phyloP scores from a whole-genome alignment of 108 stramenopile genomes.

The Thalassiosira profunda region DNA sequence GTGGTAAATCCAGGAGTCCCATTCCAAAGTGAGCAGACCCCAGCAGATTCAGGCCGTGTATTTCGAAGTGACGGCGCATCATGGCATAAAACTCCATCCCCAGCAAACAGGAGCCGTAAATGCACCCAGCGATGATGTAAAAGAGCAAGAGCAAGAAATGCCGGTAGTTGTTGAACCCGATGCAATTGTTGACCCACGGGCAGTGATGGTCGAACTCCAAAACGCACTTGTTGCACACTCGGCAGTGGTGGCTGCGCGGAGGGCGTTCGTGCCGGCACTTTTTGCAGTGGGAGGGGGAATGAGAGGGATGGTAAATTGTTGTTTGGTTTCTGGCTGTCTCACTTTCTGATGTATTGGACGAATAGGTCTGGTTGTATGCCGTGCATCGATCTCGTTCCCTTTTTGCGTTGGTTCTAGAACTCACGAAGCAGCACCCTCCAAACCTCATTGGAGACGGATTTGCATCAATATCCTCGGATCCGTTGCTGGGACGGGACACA shows the following conservation, averaged over 20 bases:
- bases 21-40: constrained; percentile 56
- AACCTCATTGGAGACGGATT: constrained; percentile 10
- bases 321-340: not conserved
- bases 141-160: constrained; percentile 69
- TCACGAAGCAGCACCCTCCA: constrained; percentile 29
- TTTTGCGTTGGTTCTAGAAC: not conserved
- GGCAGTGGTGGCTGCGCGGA: constrained; percentile 85
- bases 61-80: constrained; percentile 43
- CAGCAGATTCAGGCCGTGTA: constrained; percentile 55
- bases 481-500: no score
- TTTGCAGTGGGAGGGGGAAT: constrained; percentile 53
- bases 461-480: not conserved
- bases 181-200: constrained; percentile 98
- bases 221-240: constrained; percentile 70
- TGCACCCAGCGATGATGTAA: constrained; percentile 66
- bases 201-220: constrained; percentile 97
- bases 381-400: constrained; percentile 7
- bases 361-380: constrained; percentile 28
- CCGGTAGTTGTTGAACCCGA: constrained; percentile 91
- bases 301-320: constrained; percentile 54
- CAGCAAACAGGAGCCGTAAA: constrained; percentile 64
- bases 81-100: constrained; percentile 51
- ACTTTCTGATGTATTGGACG: not conserved
- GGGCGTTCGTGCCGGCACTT: constrained; percentile 69
- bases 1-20: constrained; percentile 70